Conservation (phyloP, 176 grass and related monocot species). For the Zea luxurians region DNA sequence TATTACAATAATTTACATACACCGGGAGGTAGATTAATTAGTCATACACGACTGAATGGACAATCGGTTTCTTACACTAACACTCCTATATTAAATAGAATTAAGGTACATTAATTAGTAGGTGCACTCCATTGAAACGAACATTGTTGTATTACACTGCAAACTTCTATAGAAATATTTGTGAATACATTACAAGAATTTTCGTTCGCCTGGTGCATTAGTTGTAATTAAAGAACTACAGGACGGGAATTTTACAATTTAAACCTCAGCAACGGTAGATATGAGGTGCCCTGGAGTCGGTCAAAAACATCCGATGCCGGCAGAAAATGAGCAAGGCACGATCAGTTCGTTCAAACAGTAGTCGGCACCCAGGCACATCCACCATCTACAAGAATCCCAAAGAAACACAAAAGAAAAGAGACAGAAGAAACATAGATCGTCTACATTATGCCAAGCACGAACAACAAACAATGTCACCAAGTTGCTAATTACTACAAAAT, state of each 20-base stretch:
- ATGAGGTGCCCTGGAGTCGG: neutral
- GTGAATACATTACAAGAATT: neutral
- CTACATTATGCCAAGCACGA: neutral
- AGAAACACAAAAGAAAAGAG: neutral
- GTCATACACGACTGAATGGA: neutral
- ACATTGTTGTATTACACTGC: neutral
- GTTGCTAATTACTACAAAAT: neutral
- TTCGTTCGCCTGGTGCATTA: neutral
- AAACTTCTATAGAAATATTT: neutral
- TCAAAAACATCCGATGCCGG: neutral
- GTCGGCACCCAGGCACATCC: slow-evolving; percentile 24
- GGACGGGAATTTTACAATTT: neutral
- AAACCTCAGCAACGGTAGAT: neutral
- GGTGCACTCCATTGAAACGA: neutral
- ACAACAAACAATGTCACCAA: neutral
- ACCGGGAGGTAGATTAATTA: neutral
- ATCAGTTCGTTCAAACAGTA: neutral
- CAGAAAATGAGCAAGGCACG: neutral
- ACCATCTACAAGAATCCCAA: slow-evolving; percentile 37
- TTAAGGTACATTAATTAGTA: neutral
- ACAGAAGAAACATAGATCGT: neutral
- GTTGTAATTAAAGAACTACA: neutral
- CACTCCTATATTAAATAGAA: neutral
- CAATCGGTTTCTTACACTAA: neutral
- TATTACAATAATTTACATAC: neutral